Evolutionary conservation across 139 green algal species (phyloP), one percentile per base, ranked within the genome.

Genomic region (Auxenochlorella pyrenoidosa): DNA sequence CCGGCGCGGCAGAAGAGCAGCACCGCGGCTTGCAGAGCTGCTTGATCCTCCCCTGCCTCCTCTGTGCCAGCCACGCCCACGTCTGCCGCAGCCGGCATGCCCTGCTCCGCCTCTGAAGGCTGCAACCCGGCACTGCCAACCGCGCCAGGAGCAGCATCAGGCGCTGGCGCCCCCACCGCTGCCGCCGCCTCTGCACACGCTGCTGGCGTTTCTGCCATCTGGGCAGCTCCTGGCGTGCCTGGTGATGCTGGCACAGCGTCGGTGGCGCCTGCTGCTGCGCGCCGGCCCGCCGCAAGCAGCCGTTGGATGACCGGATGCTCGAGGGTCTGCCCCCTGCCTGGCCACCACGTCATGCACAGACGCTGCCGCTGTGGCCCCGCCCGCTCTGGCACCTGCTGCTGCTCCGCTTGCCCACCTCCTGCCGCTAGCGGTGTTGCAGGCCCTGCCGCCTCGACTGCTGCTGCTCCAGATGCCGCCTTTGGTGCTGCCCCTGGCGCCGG

Each of bases 281-380:
- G 60, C 41, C 4, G 54, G n/a, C 70, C 44, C 0, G 47, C 47
- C 40, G 82, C 70, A 41, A 90, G 72, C 44, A 90, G 58, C 1
- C 80, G 41, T 34, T 79, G 81, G 43, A 90, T 88, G 5, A 47
- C 40, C 26, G 87, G 87, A 38, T 90, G 87, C 43, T 76, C 73
- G 47, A 54, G 26, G 3, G 82, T 88, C 44, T 86, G 82, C 3
- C 87, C 87, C 71, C 43, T 79, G 38, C 87, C 82, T 0, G 81
- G 44, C 87, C 87, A 90, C 87, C 87, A 90, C 15, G 51, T 88
- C 59, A 90, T 88, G 32, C 41, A 36, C 60, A 84, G 59, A 22
- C 40, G 18, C 70, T 72, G 63, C 51, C 40, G 47, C 28, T 40
- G 30, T 13, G n/a, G 36, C 41, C 34, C 6, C 38, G 10, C 28